Evolutionary conservation across 768 basidiomycete species (phyloP), one percentile per base, ranked within the genome.

Genomic region (Steccherinum ochraceum): DNA sequence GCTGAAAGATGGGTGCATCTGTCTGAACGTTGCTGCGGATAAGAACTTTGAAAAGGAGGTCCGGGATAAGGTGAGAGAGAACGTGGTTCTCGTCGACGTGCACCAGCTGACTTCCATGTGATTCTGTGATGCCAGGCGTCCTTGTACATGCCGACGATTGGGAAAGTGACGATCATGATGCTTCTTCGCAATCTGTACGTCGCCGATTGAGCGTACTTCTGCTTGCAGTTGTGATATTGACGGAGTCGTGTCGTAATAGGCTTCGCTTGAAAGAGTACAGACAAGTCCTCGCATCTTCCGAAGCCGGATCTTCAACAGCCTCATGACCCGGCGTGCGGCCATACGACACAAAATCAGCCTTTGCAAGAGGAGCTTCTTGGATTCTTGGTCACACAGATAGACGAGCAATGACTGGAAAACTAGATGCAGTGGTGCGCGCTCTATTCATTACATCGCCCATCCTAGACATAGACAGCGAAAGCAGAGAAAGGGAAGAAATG

Each of bases 141-240:
- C 12, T 74, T 99, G 52, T 97, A 97, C 67, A 77, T 98, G 56
- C 93, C 95, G 7, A 86, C 91, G 4, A 92, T 99, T n/a, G 96
- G 96, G 18, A 96, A 95, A 70, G 89, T 96, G 51, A 99, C 96
- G 1, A 96, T 97, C 57, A 72, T 94, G 63, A 95, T 99, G 91
- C 77, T 99, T n/a, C 78, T 96, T 61, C 81, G 95, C 44, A 99
- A 99, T 65, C 63, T 99, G 88, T 93, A 64, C 63, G 91, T 73
- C 41, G 27, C 12, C 27, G 35, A 18, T 16, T n/a, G 16, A 10
- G n/a, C 18, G 21, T 23, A 11, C 11, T 39, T 39, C n/a, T 11
- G 11, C 41, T n/a, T n/a, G 7, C 41, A 43, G 7, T 18, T 43
- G 41, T 43, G 21, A 23, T 18, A 5, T n/a, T n/a, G n/a, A n/a